Conservation (phyloP, 805 yeast genomes). For the Pichia pseudocactophila region DNA sequence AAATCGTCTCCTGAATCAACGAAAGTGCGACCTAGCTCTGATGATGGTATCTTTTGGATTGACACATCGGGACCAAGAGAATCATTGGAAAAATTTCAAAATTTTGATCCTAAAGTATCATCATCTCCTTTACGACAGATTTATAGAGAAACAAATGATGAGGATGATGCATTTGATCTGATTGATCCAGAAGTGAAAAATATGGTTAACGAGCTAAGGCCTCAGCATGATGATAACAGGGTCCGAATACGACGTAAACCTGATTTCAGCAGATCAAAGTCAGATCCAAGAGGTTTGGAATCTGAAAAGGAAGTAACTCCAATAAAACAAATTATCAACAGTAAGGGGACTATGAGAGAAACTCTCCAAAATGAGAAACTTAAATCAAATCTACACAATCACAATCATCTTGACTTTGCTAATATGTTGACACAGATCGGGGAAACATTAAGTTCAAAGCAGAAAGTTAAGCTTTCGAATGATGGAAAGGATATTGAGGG, state of each 20-base stretch:
- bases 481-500: background rate
- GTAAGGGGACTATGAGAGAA: background rate
- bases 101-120: conserved; percentile 18
- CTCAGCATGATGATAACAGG: conserved; percentile 23
- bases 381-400: background rate
- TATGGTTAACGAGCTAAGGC: conserved; percentile 30
- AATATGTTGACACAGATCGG: background rate
- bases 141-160: conserved; percentile 7
- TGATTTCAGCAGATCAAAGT: background rate
- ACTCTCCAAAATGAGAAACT: background rate
- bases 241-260: conserved; percentile 2
- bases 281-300: background rate
- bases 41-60: conserved; percentile 34
- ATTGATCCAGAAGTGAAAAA: conserved; percentile 23
- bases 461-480: background rate
- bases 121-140: conserved; percentile 36
- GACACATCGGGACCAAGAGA: conserved; percentile 26
- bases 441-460: background rate
- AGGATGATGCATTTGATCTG: conserved; percentile 12
- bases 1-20: conserved; percentile 1
- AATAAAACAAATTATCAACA: background rate
- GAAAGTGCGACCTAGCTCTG: conserved; percentile 21
- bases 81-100: background rate
- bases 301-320: background rate
- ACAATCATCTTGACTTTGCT: background rate